A percentile compares a stretch with the other conserved stretches of the same genome.
phyloP scores from a whole-genome alignment of 805 yeast species.

The Yamadazyma akitaensis region DNA sequence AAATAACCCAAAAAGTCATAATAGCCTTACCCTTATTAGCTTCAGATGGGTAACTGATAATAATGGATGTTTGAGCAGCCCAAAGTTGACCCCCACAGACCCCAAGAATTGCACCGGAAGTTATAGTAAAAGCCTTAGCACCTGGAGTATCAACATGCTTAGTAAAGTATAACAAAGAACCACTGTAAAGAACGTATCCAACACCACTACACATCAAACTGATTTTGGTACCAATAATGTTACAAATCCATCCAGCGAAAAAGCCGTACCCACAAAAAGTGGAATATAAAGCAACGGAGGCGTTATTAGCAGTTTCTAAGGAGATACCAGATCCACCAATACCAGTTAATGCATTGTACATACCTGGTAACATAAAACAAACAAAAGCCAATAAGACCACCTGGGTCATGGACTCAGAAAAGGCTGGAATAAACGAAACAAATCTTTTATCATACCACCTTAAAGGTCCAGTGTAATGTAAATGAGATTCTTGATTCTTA shows the following conservation, averaged over 20 bases:
- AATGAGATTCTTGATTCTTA: conserved; percentile 8
- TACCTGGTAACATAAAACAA: conserved; percentile 50
- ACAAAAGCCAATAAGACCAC: conserved; percentile 45
- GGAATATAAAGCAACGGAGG: conserved; percentile 51
- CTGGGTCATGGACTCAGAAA: conserved; percentile 40
- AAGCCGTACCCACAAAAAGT: conserved; percentile 58
- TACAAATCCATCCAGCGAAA: conserved; percentile 54
- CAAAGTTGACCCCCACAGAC: conserved; percentile 53
- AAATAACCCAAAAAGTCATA: conserved; percentile 57
- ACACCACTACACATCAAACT: conserved; percentile 51
- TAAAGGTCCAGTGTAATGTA: conserved; percentile 23
- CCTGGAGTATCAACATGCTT: conserved; percentile 26
- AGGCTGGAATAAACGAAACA: conserved; percentile 28
- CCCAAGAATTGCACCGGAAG: conserved; percentile 58
- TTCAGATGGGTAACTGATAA: conserved; percentile 58
- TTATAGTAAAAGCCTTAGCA: conserved; percentile 51
- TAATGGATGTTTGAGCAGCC: conserved; percentile 58
- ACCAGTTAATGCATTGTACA: conserved; percentile 51
- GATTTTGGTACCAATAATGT: conserved; percentile 44
- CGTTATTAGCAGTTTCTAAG: conserved; percentile 41
- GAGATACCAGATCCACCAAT: conserved; percentile 47
- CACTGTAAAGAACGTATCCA: conserved; percentile 54
- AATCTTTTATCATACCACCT: conserved; percentile 38
- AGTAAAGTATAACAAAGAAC: conserved; percentile 45
- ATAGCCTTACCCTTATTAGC: conserved; percentile 50